A percentile compares a stretch with the other conserved stretches of the same genome.
These are phyloP conservation scores for Zoysia pacifica DNA, from an alignment of 176 grass and related monocot species.

Conservation along the genomic window DNA sequence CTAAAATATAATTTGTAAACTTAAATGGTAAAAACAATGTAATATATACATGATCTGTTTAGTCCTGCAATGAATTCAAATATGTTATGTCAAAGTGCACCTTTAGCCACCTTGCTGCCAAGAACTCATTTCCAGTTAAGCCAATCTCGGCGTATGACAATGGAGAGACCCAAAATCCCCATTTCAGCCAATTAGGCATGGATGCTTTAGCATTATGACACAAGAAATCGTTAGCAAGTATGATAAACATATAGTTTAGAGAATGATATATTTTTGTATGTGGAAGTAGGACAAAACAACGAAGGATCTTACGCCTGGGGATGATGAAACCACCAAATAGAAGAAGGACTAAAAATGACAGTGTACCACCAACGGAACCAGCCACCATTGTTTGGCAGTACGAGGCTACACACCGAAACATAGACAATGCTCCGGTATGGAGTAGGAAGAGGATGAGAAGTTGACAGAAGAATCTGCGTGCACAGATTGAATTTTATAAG, in stretches of 20 bases:
- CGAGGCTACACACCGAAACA: constrained; percentile 65
- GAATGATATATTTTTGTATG: not conserved
- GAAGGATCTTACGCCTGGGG: constrained; percentile 53
- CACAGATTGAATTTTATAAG: not conserved
- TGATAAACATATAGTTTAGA: not conserved
- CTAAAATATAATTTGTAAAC: too few relatives aligned
- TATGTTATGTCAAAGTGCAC: constrained; percentile 37
- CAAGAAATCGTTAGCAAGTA: constrained; percentile 1
- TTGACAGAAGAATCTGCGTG: constrained; percentile 62
- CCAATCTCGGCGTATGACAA: constrained; percentile 77
- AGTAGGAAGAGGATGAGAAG: constrained; percentile 62
- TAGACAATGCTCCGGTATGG: constrained; percentile 54
- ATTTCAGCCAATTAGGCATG: constrained; percentile 82
- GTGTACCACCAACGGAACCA: constrained; percentile 37
- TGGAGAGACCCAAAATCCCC: constrained; percentile 92
- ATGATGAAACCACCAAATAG: constrained; percentile 79
- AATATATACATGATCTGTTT: not conserved
- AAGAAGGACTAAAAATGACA: constrained; percentile 38
- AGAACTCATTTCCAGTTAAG: constrained; percentile 83
- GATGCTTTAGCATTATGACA: constrained; percentile 43
- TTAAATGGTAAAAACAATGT: too few relatives aligned
- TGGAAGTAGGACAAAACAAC: constrained; percentile 19
- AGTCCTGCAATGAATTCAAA: not conserved
- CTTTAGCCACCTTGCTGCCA: constrained; percentile 80
- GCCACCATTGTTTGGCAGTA: constrained; percentile 53